phyloP scores from a whole-genome alignment of 23 red algal species.

The Gracilaria gracilis region DNA sequence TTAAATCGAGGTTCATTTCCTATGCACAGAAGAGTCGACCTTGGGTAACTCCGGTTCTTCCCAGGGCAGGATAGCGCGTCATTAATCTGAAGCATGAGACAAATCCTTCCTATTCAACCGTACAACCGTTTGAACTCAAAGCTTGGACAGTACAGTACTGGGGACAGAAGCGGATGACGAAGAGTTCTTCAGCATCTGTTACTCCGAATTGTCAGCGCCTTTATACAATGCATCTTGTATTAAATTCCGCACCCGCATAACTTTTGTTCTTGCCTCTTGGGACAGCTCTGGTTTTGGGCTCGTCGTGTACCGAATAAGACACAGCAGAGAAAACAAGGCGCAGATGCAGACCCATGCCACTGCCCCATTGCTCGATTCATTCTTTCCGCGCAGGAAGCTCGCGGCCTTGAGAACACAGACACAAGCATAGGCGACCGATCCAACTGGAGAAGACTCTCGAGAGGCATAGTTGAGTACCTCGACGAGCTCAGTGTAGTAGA shows the following conservation, averaged over 20 bases:
- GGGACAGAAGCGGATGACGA: neutral
- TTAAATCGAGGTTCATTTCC: too few relatives aligned
- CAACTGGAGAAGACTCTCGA: conserved; percentile 13
- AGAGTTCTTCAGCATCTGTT: neutral
- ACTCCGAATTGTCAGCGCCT: neutral
- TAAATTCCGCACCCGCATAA: conserved; percentile 11
- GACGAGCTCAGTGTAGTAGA: neutral
- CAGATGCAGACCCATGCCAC: conserved; percentile 14
- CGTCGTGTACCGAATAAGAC: conserved; percentile 32
- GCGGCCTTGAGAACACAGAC: conserved; percentile 8
- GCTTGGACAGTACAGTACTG: too few relatives aligned
- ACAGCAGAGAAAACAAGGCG: conserved; percentile 17
- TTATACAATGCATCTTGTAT: conserved; percentile 3
- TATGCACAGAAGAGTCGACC: too few relatives aligned
- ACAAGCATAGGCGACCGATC: conserved; percentile 22
- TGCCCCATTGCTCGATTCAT: conserved; percentile 4
- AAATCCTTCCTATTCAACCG: too few relatives aligned
- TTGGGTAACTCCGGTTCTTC: too few relatives aligned
- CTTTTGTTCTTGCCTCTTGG: neutral
- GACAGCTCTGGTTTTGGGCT: neutral
- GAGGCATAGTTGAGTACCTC: conserved; percentile 37
- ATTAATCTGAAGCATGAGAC: too few relatives aligned
- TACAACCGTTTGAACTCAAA: too few relatives aligned
- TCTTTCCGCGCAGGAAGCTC: neutral
- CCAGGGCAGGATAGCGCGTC: too few relatives aligned